A percentile compares a stretch with the other conserved stretches of the same genome.
Evolutionary conservation across 78 protist genomes (phyloP).

Genomic region (Isochrysis galbana): DNA sequence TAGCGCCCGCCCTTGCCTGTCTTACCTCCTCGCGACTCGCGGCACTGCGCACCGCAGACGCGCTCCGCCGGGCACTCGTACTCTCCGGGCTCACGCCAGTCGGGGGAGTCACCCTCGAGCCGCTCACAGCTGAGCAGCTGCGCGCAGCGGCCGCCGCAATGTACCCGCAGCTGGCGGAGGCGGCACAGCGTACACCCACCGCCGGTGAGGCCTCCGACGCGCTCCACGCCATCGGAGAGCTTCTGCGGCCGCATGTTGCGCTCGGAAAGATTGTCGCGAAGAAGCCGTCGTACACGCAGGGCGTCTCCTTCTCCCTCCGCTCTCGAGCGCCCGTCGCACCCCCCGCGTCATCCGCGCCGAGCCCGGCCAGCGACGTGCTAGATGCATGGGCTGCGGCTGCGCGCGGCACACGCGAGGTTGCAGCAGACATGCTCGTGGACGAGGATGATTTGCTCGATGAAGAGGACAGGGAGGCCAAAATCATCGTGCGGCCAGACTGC

Average conservation of each 20-base stretch:
- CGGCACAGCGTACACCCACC: neutral
- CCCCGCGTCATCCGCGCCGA: neutral
- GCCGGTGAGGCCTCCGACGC: neutral
- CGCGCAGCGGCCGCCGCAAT: neutral
- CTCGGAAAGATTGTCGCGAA: neutral
- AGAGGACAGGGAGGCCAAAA: neutral
- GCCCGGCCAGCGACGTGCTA: neutral
- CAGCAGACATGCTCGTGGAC: neutral
- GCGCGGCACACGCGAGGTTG: neutral
- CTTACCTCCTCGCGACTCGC: neutral
- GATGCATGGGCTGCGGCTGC: neutral
- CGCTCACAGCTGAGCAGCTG: neutral
- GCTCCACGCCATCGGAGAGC: neutral
- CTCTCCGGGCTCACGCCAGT: neutral
- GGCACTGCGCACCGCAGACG: neutral
- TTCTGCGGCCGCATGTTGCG: neutral
- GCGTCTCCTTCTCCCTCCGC: constrained; percentile 15
- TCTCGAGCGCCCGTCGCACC: neutral
- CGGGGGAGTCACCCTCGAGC: neutral
- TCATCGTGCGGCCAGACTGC: neutral
- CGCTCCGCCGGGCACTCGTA: neutral
- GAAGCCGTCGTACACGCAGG: neutral
- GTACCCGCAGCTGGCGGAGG: neutral
- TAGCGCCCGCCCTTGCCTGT: neutral
- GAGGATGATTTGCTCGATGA: constrained; percentile 17